Evolutionary conservation across 345 rosid species (phyloP), one percentile per base, ranked within the genome.

Genomic region (Lepidium didymum): DNA sequence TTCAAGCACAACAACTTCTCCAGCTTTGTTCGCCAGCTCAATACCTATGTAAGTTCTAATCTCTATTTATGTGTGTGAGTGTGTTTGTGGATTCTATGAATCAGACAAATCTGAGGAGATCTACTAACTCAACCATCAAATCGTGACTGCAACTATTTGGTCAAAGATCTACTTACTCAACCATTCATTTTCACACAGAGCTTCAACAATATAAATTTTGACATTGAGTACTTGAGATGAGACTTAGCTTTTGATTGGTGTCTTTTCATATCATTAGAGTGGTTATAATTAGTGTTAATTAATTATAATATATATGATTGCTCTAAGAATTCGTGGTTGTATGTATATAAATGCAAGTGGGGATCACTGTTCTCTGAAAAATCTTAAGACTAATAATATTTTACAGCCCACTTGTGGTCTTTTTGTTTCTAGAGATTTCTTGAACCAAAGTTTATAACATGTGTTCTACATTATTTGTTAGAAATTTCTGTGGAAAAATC

Each of bases 1-100:
- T 88, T 88, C 79, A 88, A 88, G 78, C 96, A 88, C 83, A 86
- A 76, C 62, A 88, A 88, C 75, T 88, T 86, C 85, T 88, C 95
- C 8, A 88, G 95, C 81, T 88, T 88, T 75, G 84, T 86, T 56
- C 81, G 96, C 70, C 92, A 88, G 76, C 92, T 88, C 64, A 86
- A 86, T 58, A 88, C 96, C 25, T 88, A 88, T 74, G 96, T 88
- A 64, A 83, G 91, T 78, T 59, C 41, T 11, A 57, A 19, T 55
- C 42, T 65, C 37, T 67, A 2, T 62, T 5, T 61, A 11, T 57
- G 1, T 33, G 6, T 10, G 5, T 41, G n/a, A 19, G 0, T 19
- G 5, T 9, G 13, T n/a, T 0, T 45, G 14, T 36, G 25, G 45
- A 12, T 46, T 52, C 29, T 19, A 18, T 36, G 46, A 16, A 19